Evolutionary conservation across 176 grass and related monocot species (phyloP).

Genomic region (Neostapfia colusana): DNA sequence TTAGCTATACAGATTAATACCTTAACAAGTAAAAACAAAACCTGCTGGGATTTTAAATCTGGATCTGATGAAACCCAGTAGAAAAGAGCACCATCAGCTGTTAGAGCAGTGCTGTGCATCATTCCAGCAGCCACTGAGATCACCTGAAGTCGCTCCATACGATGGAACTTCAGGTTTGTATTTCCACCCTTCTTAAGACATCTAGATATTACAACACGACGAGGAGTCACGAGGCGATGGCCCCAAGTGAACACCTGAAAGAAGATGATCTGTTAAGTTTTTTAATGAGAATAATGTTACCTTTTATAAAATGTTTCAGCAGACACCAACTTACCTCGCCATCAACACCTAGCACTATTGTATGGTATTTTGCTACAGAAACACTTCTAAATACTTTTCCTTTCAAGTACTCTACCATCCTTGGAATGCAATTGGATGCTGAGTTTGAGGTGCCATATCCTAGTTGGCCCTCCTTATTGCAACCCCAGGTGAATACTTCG

Average conservation of each 20-base stretch:
- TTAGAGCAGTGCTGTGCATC: conserved; percentile 75
- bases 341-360: conserved; percentile 76
- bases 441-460: conserved; percentile 99
- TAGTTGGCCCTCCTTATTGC: conserved; percentile 97
- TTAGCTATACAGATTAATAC: conserved; percentile 31
- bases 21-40: conserved; percentile 44
- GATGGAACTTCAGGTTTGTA: conserved; percentile 89
- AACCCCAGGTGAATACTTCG: conserved; percentile 96
- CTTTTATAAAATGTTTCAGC: conserved; percentile 19
- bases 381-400: conserved; percentile 82
- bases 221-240: conserved; percentile 88
- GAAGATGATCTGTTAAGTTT: conserved; percentile 20
- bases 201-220: conserved; percentile 77
- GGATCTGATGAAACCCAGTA: conserved; percentile 96
- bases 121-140: conserved; percentile 80
- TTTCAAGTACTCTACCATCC: conserved; percentile 97
- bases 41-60: conserved; percentile 94
- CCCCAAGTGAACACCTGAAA: conserved; percentile 95
- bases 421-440: conserved; percentile 87
- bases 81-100: conserved; percentile 87
- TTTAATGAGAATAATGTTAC: conserved; percentile 15
- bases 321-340: conserved; percentile 62
- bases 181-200: conserved; percentile 88
- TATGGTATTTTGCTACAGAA: conserved; percentile 92
- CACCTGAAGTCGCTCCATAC: conserved; percentile 87